A percentile compares a stretch with the other conserved stretches of the same genome.
Conservation (phyloP, 371 early-diverging fungal genomes). For the Mortierella sp. region DNA sequence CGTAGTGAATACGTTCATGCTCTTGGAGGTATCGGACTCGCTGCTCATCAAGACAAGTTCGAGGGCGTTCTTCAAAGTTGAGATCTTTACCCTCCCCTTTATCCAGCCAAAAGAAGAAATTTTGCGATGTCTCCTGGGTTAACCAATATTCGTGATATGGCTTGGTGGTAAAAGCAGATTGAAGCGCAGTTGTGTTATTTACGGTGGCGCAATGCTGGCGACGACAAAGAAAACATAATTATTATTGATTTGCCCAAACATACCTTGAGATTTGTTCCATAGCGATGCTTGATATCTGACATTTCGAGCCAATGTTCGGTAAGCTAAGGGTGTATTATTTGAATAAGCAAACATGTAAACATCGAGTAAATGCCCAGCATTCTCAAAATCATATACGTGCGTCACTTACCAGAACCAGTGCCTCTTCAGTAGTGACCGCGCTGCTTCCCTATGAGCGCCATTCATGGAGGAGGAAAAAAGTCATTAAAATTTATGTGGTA, state of each 20-base stretch:
- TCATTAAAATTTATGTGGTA: background rate
- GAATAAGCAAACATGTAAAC: background rate
- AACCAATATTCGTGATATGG: slow-evolving; percentile 56
- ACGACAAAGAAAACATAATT: background rate
- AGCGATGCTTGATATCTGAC: slow-evolving; percentile 57
- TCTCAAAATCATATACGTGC: background rate
- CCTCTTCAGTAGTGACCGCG: slow-evolving; percentile 33
- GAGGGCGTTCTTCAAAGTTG: slow-evolving; percentile 40
- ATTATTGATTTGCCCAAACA: background rate
- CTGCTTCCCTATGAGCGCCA: slow-evolving; percentile 28
- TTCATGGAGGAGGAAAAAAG: background rate
- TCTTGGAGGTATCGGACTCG: slow-evolving; percentile 47
- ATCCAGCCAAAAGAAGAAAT: slow-evolving; percentile 60
- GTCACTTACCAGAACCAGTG: slow-evolving; percentile 36
- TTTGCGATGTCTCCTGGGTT: slow-evolving; percentile 38
- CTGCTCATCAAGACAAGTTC: slow-evolving; percentile 39
- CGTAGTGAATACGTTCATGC: slow-evolving; percentile 46
- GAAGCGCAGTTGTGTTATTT: too few relatives aligned
- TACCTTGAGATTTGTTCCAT: slow-evolving; percentile 60
- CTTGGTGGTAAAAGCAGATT: too few relatives aligned
- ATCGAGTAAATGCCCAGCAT: background rate
- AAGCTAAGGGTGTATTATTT: slow-evolving; percentile 25
- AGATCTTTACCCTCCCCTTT: slow-evolving; percentile 53
- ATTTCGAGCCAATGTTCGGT: slow-evolving; percentile 60
- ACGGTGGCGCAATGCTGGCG: too few relatives aligned